Conservation (phyloP, 2,329 filamentous ascomycete genomes). For the Colletotrichum sp. region DNA sequence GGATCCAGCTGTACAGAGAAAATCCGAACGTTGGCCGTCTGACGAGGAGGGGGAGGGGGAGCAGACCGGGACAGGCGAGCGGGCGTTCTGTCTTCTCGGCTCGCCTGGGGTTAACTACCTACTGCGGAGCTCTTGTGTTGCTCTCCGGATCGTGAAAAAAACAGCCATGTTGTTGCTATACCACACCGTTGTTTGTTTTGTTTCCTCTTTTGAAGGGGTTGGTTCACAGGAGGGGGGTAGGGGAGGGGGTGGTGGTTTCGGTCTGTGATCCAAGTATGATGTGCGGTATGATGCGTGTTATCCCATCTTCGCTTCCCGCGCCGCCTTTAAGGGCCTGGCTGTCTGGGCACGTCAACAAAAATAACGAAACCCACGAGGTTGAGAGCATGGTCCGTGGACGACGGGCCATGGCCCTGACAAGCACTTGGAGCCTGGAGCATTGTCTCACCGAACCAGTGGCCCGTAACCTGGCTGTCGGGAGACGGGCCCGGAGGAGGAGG, state of each 20-base stretch:
- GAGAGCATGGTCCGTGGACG: not conserved
- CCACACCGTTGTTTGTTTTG: not conserved
- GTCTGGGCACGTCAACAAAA: not conserved
- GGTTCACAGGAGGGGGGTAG: not conserved
- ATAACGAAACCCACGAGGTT: not conserved
- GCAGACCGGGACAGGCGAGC: not conserved
- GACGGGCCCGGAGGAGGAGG: not conserved
- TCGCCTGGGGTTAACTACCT: not conserved
- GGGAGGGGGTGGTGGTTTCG: not conserved
- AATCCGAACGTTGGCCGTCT: conserved; percentile 9
- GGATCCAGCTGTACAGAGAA: not conserved
- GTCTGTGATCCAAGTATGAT: not conserved
- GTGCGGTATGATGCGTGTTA: not conserved
- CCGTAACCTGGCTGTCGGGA: not conserved
- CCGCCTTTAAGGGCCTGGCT: not conserved
- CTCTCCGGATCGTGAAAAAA: not conserved
- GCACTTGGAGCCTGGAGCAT: not conserved
- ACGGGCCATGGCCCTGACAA: not conserved
- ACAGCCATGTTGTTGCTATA: not conserved
- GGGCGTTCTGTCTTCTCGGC: not conserved
- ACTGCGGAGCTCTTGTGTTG: not conserved
- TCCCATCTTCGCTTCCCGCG: not conserved
- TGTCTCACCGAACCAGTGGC: not conserved
- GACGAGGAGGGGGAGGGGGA: not conserved
- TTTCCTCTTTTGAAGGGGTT: not conserved